phyloP scores from a whole-genome alignment of 306 rosid genomes.

The Vigna angularis region DNA sequence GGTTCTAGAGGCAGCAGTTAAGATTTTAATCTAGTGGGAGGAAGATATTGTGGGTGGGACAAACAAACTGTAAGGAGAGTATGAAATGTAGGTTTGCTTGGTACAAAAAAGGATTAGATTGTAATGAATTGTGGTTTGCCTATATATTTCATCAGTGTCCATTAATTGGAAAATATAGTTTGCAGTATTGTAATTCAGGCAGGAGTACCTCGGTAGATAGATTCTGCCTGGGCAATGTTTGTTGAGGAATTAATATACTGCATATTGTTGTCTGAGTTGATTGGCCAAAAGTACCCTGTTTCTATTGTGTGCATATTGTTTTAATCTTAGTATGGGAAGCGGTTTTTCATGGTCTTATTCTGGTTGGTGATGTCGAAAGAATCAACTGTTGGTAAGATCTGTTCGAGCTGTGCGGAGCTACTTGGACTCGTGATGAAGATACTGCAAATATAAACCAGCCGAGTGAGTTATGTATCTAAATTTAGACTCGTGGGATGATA shows the following conservation, averaged over 20 bases:
- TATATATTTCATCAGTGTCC: conserved; percentile 47
- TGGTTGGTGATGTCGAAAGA: background rate
- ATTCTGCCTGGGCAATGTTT: conserved; percentile 46
- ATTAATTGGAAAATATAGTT: conserved; percentile 45
- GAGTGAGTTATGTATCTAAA: no score
- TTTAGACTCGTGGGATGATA: no score
- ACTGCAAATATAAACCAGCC: background rate
- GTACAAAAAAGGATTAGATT: conserved; percentile 42
- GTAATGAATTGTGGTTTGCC: conserved; percentile 52
- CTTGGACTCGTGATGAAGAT: background rate
- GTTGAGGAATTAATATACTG: conserved; percentile 43
- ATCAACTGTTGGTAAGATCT: background rate
- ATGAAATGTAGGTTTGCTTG: conserved; percentile 48
- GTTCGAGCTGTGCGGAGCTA: background rate
- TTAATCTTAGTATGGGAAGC: conserved; percentile 1
- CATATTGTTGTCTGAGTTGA: conserved; percentile 45
- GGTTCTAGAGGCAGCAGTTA: conserved; percentile 47
- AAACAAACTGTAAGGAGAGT: conserved; percentile 37
- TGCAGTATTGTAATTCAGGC: conserved; percentile 51
- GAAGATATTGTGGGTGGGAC: conserved; percentile 34
- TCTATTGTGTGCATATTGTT: conserved; percentile 14
- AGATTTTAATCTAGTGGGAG: conserved; percentile 38
- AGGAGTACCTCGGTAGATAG: conserved; percentile 37
- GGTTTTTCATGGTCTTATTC: background rate
- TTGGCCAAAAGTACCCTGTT: conserved; percentile 2